Percentiles rank a stretch among this genome's conserved stretches.
Conservation (phyloP, 2,329 filamentous ascomycete genomes). For the Neocucurbitaria cava region DNA sequence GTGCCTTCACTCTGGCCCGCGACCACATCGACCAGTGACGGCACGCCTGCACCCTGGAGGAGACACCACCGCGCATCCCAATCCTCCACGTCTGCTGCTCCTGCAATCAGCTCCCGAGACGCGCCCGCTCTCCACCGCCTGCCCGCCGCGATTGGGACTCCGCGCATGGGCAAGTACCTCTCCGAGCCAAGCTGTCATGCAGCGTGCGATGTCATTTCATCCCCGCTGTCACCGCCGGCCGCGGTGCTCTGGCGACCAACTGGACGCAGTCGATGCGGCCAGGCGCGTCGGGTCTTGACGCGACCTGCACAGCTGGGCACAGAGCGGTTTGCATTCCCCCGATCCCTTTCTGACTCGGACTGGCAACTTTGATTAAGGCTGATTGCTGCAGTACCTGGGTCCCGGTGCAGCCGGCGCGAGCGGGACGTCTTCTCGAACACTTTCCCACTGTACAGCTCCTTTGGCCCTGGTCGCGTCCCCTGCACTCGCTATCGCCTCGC, state of each 20-base stretch:
- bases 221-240: constrained; percentile 8
- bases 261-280: constrained; percentile 15
- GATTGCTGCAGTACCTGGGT: constrained; percentile 24
- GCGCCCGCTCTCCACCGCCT: constrained; percentile 7
- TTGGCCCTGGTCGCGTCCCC: constrained; percentile 12
- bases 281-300: constrained; percentile 20
- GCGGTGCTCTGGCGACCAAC: constrained; percentile 6
- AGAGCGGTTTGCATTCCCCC: constrained; percentile 16
- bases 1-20: not conserved
- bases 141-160: constrained; percentile 11
- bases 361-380: constrained; percentile 23
- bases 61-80: not conserved
- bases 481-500: constrained; percentile 6
- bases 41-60: constrained; percentile 1
- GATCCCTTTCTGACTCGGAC: constrained; percentile 13
- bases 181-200: constrained; percentile 15
- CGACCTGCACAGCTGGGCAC: constrained; percentile 8
- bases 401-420: constrained; percentile 15
- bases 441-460: constrained; percentile 1
- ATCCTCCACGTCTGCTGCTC: constrained; percentile 12
- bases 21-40: not conserved
- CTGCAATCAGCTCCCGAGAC: constrained; percentile 23
- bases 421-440: constrained; percentile 15
- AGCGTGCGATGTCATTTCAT: constrained; percentile 12
- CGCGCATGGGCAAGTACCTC: constrained; percentile 9